Percentiles rank a stretch among this genome's conserved stretches.
These are phyloP conservation scores for Coemansia erecta DNA, from an alignment of 192 early-diverging fungal species.

Conservation along the genomic window DNA sequence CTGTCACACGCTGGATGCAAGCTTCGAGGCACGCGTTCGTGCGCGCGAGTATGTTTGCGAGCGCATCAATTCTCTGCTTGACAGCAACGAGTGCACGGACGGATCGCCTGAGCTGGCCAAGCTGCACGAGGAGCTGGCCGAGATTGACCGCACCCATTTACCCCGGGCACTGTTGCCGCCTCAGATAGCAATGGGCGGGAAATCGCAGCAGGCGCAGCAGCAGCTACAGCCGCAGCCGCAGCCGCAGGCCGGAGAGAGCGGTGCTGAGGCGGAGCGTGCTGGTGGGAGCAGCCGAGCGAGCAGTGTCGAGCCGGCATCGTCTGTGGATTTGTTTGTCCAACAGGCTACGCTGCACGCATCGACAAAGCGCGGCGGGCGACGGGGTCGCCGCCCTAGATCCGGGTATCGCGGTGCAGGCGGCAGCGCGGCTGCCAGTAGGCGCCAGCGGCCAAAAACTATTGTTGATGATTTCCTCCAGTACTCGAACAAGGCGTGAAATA, in stretches of 20 bases:
- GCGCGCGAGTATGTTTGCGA: constrained; percentile 30
- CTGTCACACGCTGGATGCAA: constrained; percentile 43
- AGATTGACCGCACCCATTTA: constrained; percentile 18
- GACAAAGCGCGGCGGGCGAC: constrained; percentile 8
- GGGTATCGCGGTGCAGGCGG: too few relatives aligned
- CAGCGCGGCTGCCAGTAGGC: too few relatives aligned
- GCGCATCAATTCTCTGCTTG: constrained; percentile 16
- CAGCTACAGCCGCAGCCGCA: background rate
- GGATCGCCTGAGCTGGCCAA: background rate
- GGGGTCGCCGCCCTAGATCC: constrained; percentile 15
- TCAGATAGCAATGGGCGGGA: constrained; percentile 6
- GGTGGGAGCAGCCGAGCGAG: constrained; percentile 35
- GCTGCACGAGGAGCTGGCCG: constrained; percentile 23
- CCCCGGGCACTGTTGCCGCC: constrained; percentile 36
- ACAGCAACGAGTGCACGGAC: background rate
- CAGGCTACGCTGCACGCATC: constrained; percentile 9
- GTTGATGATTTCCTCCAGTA: too few relatives aligned
- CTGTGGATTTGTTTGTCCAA: constrained; percentile 20
- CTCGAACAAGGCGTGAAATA: too few relatives aligned
- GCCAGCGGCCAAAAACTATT: too few relatives aligned
- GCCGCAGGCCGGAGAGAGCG: too few relatives aligned
- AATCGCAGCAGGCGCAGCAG: background rate
- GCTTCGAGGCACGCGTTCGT: constrained; percentile 18
- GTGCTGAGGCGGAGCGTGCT: background rate
- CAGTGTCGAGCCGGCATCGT: constrained; percentile 23